Base-by-base conservation (phyloP, 208 protist species). In the Acanthamoeba royreba region DNA sequence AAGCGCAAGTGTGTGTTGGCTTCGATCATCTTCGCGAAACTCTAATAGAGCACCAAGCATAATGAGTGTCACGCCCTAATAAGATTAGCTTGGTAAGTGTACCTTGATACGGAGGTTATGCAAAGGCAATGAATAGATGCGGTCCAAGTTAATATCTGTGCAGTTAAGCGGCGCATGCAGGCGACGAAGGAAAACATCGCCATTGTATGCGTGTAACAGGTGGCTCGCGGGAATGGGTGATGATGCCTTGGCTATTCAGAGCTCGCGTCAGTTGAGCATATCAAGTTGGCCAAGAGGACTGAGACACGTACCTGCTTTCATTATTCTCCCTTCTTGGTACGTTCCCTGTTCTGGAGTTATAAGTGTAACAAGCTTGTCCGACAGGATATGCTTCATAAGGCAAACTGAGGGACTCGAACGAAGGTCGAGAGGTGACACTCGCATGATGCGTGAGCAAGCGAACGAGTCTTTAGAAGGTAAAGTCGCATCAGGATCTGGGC, bases 311-410 rank as follows among this genome's bases (percentile, higher is more conserved):
- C 66, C 66, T 11, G 77, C 45, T 55, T 87, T 87, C 28, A 55
- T 45, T 5, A 58, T 31, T 33, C 40, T 87, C 43, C 77, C 77
- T 33, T 87, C 77, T n/a, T 87, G 77, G 38, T 42, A 40, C 31
- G 77, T 87, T 38, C 43, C 35, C 77, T 87, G 77, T n/a, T 87
- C 77, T 19, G 77, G 77, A 8, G 77, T 87, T 38, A 87, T 87
- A 45, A 87, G 77, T n/a, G 77, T 87, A 5, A 87, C 77, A 19
- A 58, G 31, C 45, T 58, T 49, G 47, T 58, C 77, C 42, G 77
- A 87, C 2, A 49, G 31, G 77, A 87, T 58, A 45, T 87, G 77
- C 45, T 87, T 87, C 42, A 87, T 4, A 11, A 87, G 45, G 33
- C 77, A 87, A 38, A 87, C 77, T 9, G 45, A 58, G 15, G 77